Evolutionary conservation across 1,139 yeast species (phyloP), one percentile per base, ranked within the genome.

Genomic region (Geotrichum restrictum): DNA sequence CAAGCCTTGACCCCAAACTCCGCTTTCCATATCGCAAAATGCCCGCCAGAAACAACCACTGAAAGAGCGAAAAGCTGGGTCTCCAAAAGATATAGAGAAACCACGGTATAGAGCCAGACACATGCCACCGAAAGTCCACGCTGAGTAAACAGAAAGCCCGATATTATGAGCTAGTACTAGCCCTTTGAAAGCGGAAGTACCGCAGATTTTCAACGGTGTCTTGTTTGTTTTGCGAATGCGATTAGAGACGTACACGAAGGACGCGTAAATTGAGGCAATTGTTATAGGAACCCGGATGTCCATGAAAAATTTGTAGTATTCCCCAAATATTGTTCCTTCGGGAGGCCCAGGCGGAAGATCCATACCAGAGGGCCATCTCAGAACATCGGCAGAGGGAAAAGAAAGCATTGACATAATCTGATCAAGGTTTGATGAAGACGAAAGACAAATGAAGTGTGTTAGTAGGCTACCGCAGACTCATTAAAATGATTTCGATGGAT

Each of bases 71-170:
- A 19, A 31, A 56, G 40, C 11, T 31, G 44, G 14, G 24, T 29
- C 37, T 47, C 51, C 32, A 66, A 50, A 18, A 58, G 51, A 37
- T 57, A 59, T 51, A 3, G 37, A n/a, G 18, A n/a, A n/a, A 5
- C 37, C 18, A 1, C 19, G 19, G 8, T 57, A 60, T n/a, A 62
- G 62, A 22, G 67, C 60, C 41, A 60, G 57, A 27, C 78, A 67
- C 82, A 83, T 82, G 13, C 88, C 88, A 18, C 80, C 51, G 60
- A 83, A 83, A 4, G 89, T 83, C 88, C 88, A 83, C 31, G 79
- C 78, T 2, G 88, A 82, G 70, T 83, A 84, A 27, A 74, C 68
- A 64, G 88, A 83, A 46, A 84, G 76, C 45, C 79, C 77, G 19
- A 81, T 62, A 64, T 84, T 84, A 69, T 84, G 93, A 41, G 79